These are phyloP conservation scores for Fusarium mangiferae DNA, from an alignment of 2,329 filamentous ascomycete species.

Conservation along the genomic window DNA sequence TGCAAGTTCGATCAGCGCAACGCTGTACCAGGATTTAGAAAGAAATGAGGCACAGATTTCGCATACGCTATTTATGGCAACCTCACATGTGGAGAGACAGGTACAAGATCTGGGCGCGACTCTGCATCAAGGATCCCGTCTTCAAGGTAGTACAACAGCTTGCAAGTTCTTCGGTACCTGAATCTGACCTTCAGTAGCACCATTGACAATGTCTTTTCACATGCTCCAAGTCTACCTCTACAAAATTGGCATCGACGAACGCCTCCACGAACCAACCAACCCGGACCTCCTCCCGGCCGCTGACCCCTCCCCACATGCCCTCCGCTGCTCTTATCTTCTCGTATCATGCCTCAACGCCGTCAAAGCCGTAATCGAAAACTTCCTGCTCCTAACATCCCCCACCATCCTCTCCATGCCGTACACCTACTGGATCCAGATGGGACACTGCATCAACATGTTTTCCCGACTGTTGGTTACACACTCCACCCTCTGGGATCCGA, in stretches of 20 bases:
- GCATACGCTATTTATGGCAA: not conserved
- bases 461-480: conserved; percentile 6
- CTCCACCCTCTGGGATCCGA: conserved; percentile 11
- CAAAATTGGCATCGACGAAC: conserved; percentile 16
- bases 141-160: not conserved
- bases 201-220: conserved; percentile 3
- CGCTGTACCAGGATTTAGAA: not conserved
- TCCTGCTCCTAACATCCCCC: not conserved
- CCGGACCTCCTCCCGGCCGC: not conserved
- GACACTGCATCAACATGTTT: conserved; percentile 13
- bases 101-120: not conserved
- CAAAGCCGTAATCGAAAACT: conserved; percentile 1
- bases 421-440: conserved; percentile 13
- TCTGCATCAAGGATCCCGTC: not conserved
- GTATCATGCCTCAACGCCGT: conserved; percentile 15
- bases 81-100: conserved; percentile 7
- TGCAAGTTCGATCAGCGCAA: not conserved
- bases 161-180: not conserved
- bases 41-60: not conserved
- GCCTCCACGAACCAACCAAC: not conserved
- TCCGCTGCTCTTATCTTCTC: not conserved
- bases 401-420: conserved; percentile 14
- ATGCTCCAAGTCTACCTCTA: conserved; percentile 4
- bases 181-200: not conserved
- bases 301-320: not conserved